Evolutionary conservation across 108 stramenopile species (phyloP), one percentile per base, ranked within the genome.

Genomic region (Cyclotella distinguenda): DNA sequence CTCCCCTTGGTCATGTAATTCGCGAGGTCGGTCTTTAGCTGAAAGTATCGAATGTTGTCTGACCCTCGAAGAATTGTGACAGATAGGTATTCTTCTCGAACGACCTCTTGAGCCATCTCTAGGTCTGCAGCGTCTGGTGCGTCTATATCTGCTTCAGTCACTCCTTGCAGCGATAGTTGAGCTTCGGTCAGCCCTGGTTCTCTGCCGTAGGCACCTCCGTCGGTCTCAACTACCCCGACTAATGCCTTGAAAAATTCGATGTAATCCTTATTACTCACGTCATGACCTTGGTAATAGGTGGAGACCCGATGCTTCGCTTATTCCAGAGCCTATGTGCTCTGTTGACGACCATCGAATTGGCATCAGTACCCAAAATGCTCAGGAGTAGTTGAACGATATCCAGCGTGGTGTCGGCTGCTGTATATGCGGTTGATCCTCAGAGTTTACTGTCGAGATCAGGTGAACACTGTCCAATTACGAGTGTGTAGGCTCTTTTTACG

Each of bases 1-100:
- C 12, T 45, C 1, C 65, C 65, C 7, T 32, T 36, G 19, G 32
- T 12, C 32, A 45, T 55, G 26, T 66, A 18, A 31, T 66, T 66
- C 6, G 38, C 4, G 6, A 66, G 51, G 11, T 66, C 5, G 2
- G 32, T 15, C 21, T 30, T 12, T 13, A 66, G 52, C 15, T 54
- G 2, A 21, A 30, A 22, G 26, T 66, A 53, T 28, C 42, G 26
- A 1, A 13, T 31, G 13, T 42, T 53, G 25, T 51, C 51, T 27
- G 50, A 50, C 26, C 49, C 49, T 12, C 49, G 6, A 5, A 50
- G 13, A 27, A 50, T 27, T 8, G 28, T 26, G n/a, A 46, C 18
- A 18, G 45, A 11, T 18, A 46, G 45, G 18, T 46, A 46, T 16
- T 46, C 45, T 18, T 46, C 45, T 46, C 45, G 12, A 46, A 18